Evolutionary conservation across 345 rosid genomes (phyloP), one percentile per base, ranked within the genome.

Genomic region (Rubroshorea leprosula): DNA sequence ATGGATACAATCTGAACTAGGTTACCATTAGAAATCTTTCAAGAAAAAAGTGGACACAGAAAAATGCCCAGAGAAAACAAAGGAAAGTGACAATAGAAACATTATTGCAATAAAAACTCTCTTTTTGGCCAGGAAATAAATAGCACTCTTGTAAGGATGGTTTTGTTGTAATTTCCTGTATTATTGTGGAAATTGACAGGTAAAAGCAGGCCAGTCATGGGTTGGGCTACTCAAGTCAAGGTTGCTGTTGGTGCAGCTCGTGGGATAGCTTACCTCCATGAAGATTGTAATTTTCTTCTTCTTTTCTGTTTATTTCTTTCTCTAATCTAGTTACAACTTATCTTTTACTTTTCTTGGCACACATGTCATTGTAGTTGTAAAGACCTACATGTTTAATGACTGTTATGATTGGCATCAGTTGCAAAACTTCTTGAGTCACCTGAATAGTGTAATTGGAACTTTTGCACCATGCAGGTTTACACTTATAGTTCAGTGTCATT

Each of bases 171-270:
- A 24, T 7, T 48, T 44, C 22, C 26, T 74, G 51, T 20, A 45
- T 46, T 60, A 22, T 49, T 56, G 6, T 57, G 26, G 22, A 46
- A 60, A 23, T 55, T 67, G 65, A 74, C 81, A 93, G 96, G 66
- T 75, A 68, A 80, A 65, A 85, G 82, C 60, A 74, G 80, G 72
- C 85, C 92, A 0, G 84, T 85, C 54, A 78, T 93, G 96, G 86
- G 87, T 58, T 93, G 97, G 99, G 84, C 66, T 24, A 77, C 71
- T 15, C 80, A 97, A 64, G 88, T 89, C 43, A 87, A 68, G 74
- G 86, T 87, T 51, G 95, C 97, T 70, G 91, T 89, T 68, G 99
- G 97, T 55, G 96, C 99, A 64, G 99, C 99, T 65, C 97, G 89
- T 50, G 99, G 99, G 74, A 80, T 93, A 49, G 97, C 99, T 26